phyloP scores from a whole-genome alignment of 129 eudicot genomes.

The Lactuca saligna region DNA sequence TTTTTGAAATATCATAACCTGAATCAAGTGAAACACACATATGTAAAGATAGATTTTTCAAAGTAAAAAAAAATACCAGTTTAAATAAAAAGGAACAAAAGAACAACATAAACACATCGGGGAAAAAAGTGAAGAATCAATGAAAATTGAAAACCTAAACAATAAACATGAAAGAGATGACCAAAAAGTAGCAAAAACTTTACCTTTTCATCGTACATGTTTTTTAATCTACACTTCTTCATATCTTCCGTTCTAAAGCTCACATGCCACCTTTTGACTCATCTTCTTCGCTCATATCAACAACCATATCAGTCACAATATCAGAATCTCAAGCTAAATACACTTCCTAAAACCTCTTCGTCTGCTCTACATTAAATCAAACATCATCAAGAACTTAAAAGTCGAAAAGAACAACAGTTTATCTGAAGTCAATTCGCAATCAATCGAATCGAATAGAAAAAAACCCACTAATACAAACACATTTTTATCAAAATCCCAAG shows the following conservation, averaged over 20 bases:
- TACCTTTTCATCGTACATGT: conserved; percentile 84
- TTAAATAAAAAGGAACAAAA: background rate
- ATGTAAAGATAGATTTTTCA: background rate
- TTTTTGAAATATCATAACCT: background rate
- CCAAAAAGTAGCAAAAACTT: conserved; percentile 10
- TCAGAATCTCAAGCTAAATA: background rate
- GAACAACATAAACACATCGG: background rate
- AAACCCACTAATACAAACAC: conserved; percentile 18
- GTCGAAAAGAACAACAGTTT: conserved; percentile 8
- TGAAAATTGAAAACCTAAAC: background rate
- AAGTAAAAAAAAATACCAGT: background rate
- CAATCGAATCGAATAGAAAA: conserved; percentile 23
- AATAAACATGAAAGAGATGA: background rate
- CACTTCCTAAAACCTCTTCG: conserved; percentile 25
- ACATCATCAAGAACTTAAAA: conserved; percentile 17
- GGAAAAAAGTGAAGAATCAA: background rate
- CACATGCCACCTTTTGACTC: conserved; percentile 82
- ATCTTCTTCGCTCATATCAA: conserved; percentile 45
- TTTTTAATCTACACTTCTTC: conserved; percentile 84
- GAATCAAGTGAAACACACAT: background rate
- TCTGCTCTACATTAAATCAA: conserved; percentile 14
- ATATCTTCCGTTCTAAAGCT: conserved; percentile 86
- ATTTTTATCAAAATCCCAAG: conserved; percentile 19
- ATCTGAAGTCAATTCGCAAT: conserved; percentile 21
- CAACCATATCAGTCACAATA: conserved; percentile 45